Conservation (phyloP, 768 basidiomycete species). For the Hortiboletus flavorubellus region DNA sequence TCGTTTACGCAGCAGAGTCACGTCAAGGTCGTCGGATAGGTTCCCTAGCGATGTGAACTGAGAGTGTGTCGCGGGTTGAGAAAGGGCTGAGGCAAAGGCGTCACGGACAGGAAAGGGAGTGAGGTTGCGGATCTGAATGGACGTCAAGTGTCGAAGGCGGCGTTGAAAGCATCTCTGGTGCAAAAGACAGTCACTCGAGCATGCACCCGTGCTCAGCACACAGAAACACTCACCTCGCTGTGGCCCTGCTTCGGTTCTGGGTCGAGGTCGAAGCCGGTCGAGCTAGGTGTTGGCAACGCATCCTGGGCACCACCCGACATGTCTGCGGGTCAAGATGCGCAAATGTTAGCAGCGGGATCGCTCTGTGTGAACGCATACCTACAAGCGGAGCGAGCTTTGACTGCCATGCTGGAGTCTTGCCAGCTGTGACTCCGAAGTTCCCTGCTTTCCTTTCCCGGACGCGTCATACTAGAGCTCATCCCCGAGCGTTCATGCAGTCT, state of each 20-base stretch:
- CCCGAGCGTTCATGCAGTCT: slow-evolving; percentile 39
- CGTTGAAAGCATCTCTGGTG: slow-evolving; percentile 41
- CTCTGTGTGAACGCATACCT: slow-evolving; percentile 3
- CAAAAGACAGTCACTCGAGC: neutral
- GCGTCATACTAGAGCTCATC: neutral
- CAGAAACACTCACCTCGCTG: slow-evolving; percentile 14
- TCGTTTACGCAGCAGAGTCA: slow-evolving; percentile 56
- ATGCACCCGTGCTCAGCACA: neutral
- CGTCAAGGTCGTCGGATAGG: slow-evolving; percentile 68
- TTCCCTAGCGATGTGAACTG: slow-evolving; percentile 57
- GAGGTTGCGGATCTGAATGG: slow-evolving; percentile 74
- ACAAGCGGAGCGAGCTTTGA: neutral
- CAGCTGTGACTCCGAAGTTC: neutral
- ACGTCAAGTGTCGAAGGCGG: slow-evolving; percentile 69
- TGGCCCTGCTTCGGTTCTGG: slow-evolving; percentile 8
- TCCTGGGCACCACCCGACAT: slow-evolving; percentile 24
- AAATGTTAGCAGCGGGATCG: neutral
- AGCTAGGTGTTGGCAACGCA: slow-evolving; percentile 11
- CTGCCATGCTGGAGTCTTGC: neutral
- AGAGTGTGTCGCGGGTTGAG: slow-evolving; percentile 59
- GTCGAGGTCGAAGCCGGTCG: slow-evolving; percentile 17
- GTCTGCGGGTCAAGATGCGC: neutral
- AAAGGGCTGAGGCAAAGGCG: slow-evolving; percentile 65
- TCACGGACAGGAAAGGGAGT: slow-evolving; percentile 85
- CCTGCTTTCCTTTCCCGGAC: slow-evolving; percentile 26